Base-by-base conservation (phyloP, 352 stramenopile genomes). In the Phytophthora multivora region DNA sequence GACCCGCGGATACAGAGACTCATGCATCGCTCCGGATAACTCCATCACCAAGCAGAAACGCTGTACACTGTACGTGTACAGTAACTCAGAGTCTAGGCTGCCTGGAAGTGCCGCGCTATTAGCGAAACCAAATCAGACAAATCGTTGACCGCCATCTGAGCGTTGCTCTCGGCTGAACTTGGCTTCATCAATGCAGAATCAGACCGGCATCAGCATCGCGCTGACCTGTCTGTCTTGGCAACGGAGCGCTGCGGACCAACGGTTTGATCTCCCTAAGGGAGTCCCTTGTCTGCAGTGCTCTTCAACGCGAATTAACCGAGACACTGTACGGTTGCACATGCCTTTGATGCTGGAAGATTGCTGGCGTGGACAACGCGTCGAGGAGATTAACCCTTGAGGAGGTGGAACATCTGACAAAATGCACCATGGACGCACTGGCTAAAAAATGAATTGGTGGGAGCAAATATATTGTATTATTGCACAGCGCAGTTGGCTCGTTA, bases 91-190 rank as follows among this genome's bases (percentile, higher is more conserved):
- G 15, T 40, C 35, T 8, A 40, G 35, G 35, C 35, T n/a, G n/a
- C n/a, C n/a, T n/a, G 28, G 8, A 33, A 33, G 28, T 33, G 31
- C n/a, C 21, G 42, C 46, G 36, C 55, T 43, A 65, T 26, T 65
- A 58, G 57, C 57, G 48, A 59, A 64, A 59, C 30, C 5, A 19
- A 25, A 13, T 16, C 30, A 41, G 41, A 21, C 41, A 52, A 52
- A 53, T 61, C 42, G 26, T 59, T 59, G 51, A 51, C 11, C 16
- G 19, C 28, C 43, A 41, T 48, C 31, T 50, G 51, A 48, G 51
- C 38, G 38, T 19, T 16, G 16, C 28, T 33, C 16, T 51, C 51
- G 51, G 35, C 39, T 59, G 51, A 26, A 11, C 15, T 28, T 47
- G 25, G 21, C 35, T 40, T 48, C 50, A 56, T 23, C 48, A 31